A percentile compares a stretch with the other conserved stretches of the same genome.
Conservation (phyloP, 2,329 filamentous ascomycete species). For the Pochonia chlamydosporia region DNA sequence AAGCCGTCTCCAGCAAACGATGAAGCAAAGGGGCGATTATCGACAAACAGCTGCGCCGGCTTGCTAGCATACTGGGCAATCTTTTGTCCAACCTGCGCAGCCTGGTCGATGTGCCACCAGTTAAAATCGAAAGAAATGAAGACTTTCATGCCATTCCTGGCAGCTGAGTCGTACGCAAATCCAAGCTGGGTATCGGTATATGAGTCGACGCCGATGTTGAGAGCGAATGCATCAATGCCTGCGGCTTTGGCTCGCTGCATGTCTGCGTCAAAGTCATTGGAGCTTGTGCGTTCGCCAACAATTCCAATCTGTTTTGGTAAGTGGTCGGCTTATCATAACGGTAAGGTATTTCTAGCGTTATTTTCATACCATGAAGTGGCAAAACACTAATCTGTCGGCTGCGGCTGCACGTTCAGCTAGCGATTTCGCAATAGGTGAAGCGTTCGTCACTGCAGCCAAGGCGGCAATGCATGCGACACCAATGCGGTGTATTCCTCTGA, state of each 20-base stretch:
- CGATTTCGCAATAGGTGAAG: too few relatives aligned
- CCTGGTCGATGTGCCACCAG: conserved; percentile 33
- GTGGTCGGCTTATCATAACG: too few relatives aligned
- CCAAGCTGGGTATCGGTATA: conserved; percentile 39
- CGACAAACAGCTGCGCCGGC: conserved; percentile 42
- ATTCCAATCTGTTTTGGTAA: too few relatives aligned
- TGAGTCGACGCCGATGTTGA: conserved; percentile 41
- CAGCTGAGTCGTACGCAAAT: conserved; percentile 43
- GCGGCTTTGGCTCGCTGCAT: conserved; percentile 38
- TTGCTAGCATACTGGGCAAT: conserved; percentile 37
- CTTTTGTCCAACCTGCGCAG: conserved; percentile 35
- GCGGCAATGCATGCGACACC: too few relatives aligned
- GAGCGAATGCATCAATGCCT: conserved; percentile 42
- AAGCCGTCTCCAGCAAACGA: conserved; percentile 45
- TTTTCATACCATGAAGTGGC: too few relatives aligned
- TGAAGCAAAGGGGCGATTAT: conserved; percentile 45
- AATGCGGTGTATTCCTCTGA: too few relatives aligned
- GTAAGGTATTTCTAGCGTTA: too few relatives aligned
- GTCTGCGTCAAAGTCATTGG: conserved; percentile 40
- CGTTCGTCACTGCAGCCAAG: too few relatives aligned
- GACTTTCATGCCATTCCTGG: conserved; percentile 42
- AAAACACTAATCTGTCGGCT: too few relatives aligned
- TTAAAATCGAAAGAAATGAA: conserved; percentile 55
- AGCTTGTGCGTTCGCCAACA: conserved; percentile 32
- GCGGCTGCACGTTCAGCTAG: too few relatives aligned